Evolutionary conservation across 2,329 filamentous ascomycete genomes (phyloP).

Genomic region (Hyphodiscus sp.): DNA sequence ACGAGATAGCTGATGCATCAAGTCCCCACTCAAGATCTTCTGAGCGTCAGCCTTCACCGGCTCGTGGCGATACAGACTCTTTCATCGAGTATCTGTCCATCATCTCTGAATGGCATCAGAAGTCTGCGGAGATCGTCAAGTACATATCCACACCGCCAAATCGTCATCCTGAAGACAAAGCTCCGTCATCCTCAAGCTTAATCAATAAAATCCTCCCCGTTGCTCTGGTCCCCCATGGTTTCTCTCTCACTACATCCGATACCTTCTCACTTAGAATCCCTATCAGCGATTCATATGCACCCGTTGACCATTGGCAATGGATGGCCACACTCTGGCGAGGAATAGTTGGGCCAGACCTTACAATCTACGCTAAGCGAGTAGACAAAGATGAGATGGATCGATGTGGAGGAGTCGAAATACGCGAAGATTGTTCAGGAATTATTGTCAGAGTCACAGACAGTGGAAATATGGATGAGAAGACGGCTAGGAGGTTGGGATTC

Average conservation of each 20-base stretch:
- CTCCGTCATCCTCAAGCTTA: conserved; percentile 18
- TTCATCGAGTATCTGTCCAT: conserved; percentile 58
- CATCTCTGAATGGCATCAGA: conserved; percentile 68
- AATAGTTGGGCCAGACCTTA: conserved; percentile 73
- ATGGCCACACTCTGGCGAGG: conserved; percentile 91
- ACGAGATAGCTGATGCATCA: conserved; percentile 14
- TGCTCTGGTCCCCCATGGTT: conserved; percentile 69
- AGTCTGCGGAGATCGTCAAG: conserved; percentile 62
- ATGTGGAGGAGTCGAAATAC: conserved; percentile 49
- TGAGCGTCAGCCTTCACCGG: neutral
- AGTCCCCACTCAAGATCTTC: neutral
- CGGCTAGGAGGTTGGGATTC: conserved; percentile 70
- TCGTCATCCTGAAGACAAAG: neutral
- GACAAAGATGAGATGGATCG: conserved; percentile 32
- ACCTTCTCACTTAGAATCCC: conserved; percentile 66
- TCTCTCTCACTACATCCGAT: conserved; percentile 74
- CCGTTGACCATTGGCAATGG: conserved; percentile 96
- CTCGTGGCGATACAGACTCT: conserved; percentile 26
- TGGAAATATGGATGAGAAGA: conserved; percentile 56
- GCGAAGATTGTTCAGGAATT: conserved; percentile 45
- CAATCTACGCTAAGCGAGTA: conserved; percentile 54
- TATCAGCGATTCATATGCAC: conserved; percentile 69
- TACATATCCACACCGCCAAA: conserved; percentile 40
- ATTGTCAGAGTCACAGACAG: conserved; percentile 42
- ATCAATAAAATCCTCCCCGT: conserved; percentile 48